Percentiles rank a stretch among this genome's conserved stretches.
phyloP scores from a whole-genome alignment of 805 yeast species.

The Pichia membranifaciens region DNA sequence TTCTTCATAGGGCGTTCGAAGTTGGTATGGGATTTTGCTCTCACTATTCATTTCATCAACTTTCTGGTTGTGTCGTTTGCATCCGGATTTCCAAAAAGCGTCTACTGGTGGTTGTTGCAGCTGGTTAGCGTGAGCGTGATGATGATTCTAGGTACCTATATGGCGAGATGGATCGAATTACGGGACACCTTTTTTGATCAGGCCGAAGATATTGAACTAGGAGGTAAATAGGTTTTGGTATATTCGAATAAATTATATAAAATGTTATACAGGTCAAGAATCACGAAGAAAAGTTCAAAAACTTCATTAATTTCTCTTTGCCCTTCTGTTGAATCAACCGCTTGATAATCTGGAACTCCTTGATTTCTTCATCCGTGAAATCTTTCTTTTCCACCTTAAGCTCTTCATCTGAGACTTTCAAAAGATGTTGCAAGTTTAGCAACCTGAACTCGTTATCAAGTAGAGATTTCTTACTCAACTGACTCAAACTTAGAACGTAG shows the following conservation, averaged over 20 bases:
- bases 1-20: constrained; percentile 88
- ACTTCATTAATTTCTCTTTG: constrained; percentile 52
- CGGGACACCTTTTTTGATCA: constrained; percentile 88
- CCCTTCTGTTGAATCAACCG: constrained; percentile 65
- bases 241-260: neutral
- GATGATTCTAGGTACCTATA: constrained; percentile 81
- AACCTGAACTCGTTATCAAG: constrained; percentile 27
- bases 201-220: constrained; percentile 55
- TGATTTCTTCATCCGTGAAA: constrained; percentile 35
- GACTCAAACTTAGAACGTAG: constrained; percentile 28
- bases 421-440: constrained; percentile 43
- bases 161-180: constrained; percentile 87
- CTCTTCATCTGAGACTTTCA: constrained; percentile 33
- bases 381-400: constrained; percentile 17
- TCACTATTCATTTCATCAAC: constrained; percentile 85
- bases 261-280: neutral
- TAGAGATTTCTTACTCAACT: constrained; percentile 30
- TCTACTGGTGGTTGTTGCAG: constrained; percentile 86
- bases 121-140: constrained; percentile 58
- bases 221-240: constrained; percentile 16
- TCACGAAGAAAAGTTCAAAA: constrained; percentile 34
- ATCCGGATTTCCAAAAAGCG: constrained; percentile 60
- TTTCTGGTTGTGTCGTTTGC: constrained; percentile 62
- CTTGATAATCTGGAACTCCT: constrained; percentile 50
- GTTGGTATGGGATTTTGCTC: constrained; percentile 92